Base-by-base conservation (phyloP, 192 early-diverging fungal species). In the Geranomyces variabilis region DNA sequence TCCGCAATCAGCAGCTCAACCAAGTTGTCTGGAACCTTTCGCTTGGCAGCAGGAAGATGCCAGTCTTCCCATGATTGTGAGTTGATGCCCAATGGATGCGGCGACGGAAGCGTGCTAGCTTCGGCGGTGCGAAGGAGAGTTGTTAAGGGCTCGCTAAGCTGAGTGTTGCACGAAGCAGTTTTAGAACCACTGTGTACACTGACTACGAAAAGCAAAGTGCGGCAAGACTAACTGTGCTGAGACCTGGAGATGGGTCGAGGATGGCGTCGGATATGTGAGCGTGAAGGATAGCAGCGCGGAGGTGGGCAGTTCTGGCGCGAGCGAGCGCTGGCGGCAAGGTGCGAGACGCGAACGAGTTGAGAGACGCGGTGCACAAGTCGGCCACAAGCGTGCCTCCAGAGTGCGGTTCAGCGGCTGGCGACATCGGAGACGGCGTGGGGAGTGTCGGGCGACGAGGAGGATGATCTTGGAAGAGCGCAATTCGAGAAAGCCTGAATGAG, bases 271-370 rank as follows among this genome's bases (percentile, higher is more conserved):
- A 36, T 14, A 56, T 48, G 15, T 51, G 30, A 26, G 57, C 17
- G 66, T 68, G 33, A 12, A 68, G 47, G 30, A 68, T 51, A 29
- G 57, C 48, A 8, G 19, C 48, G 10, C 53, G 24, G 31, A 68
- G 33, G 36, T 56, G 53, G 19, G 26, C 17, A 4, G 24, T 22
- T 34, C 24, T 51, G 48, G 66, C 26, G 1, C 28, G 8, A 29
- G 24, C 30, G 9, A 68, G 31, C 36, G n/a, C 7, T n/a, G 19
- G n/a, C 2, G 51, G 60, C 2, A 53, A 3, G 5, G 36, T 10
- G 36, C 36, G 36, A 10, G 36, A 41, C 10, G 36, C 36, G 10
- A 41, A 41, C 36, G 36, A 41, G 36, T 41, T 3, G 5, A 41
- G 36, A 3, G 36, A 41, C 3, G 36, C 36, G 10, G 36, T 41